Evolutionary conservation across 139 green algal genomes (phyloP), one percentile per base, ranked within the genome.

Genomic region (Picochlorum sp.): DNA sequence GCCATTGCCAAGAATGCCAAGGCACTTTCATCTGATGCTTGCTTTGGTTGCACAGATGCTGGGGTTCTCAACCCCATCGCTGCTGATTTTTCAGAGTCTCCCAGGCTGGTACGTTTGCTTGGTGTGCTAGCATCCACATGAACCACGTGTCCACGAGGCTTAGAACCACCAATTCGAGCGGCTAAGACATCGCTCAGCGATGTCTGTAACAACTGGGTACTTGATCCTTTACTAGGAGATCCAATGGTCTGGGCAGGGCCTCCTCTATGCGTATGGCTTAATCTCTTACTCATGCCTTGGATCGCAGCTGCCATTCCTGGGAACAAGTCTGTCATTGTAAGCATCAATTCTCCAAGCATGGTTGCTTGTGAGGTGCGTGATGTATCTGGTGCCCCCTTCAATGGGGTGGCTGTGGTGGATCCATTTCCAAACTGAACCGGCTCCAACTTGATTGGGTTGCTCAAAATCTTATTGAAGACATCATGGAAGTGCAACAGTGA

Each of bases 1-100:
- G 70, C 70, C 28, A 77, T 69, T 24, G 70, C 70, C 16, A 77
- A 65, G 37, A 72, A 77, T 30, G 55, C 64, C 47, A 77, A 57
- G 4, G 56, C 56, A 62, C 64, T 71, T 41, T 52, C n/a, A 34
- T 69, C 52, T 26, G 58, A n/a, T 8, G 58, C n/a, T 26, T 61
- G 45, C 4, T 50, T 38, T 9, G 51, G 49, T 6, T 70, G 61
- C 2, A 57, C 21, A 7, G 68, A 74, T 2, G 66, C 15, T 5
- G 68, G 68, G 4, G 68, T 74, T 41, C 70, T 56, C 28, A 74
- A 23, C 1, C 20, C 45, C 2, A 65, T 24, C 49, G 51, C 49
- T 24, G n/a, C n/a, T 1, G 49, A 24, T 13, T 32, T 18, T 3
- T 9, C 57, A 11, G 58, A 9, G 28, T 45, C 21, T 8, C 24